Percentiles rank a stretch among this genome's conserved stretches.
phyloP scores from a whole-genome alignment of 2,329 filamentous ascomycete species.

The Didymella lethalis region DNA sequence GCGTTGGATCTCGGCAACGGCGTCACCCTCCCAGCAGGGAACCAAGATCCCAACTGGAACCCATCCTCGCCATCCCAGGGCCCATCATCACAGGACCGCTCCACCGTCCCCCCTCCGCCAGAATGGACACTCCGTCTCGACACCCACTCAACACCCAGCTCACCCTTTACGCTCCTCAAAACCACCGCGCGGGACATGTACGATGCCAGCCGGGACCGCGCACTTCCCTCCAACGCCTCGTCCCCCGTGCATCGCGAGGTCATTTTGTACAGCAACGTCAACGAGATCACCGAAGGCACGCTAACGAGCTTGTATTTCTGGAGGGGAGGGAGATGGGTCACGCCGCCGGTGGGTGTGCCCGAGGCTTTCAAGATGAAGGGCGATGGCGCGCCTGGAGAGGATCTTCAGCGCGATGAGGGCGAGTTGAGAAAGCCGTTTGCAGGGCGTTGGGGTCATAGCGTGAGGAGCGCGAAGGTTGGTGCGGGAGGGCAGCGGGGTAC shows the following conservation, averaged over 20 bases:
- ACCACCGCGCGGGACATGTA: constrained; percentile 79
- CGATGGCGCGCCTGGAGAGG: too few species aligned
- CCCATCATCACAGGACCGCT: background rate
- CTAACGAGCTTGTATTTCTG: constrained; percentile 84
- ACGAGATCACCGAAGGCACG: constrained; percentile 83
- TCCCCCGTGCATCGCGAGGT: constrained; percentile 68
- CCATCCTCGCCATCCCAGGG: constrained; percentile 3
- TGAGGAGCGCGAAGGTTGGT: constrained; percentile 57
- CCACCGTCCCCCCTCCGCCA: constrained; percentile 24
- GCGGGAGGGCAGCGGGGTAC: constrained; percentile 85
- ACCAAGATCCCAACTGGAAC: constrained; percentile 1
- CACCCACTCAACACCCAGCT: constrained; percentile 57
- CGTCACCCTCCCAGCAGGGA: constrained; percentile 36
- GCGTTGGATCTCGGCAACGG: constrained; percentile 42
- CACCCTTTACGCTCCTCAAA: constrained; percentile 83
- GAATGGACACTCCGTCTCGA: constrained; percentile 64
- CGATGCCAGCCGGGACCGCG: constrained; percentile 70
- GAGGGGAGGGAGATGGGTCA: constrained; percentile 77
- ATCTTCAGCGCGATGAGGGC: constrained; percentile 38
- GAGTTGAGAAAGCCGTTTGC: constrained; percentile 48
- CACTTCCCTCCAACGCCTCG: constrained; percentile 56
- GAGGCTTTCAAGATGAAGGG: constrained; percentile 27
- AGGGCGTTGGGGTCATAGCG: constrained; percentile 50
- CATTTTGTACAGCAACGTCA: constrained; percentile 71
- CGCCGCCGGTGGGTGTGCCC: constrained; percentile 65